Conservation (phyloP, 2,329 filamentous ascomycete genomes). For the Colletotrichum sp. region DNA sequence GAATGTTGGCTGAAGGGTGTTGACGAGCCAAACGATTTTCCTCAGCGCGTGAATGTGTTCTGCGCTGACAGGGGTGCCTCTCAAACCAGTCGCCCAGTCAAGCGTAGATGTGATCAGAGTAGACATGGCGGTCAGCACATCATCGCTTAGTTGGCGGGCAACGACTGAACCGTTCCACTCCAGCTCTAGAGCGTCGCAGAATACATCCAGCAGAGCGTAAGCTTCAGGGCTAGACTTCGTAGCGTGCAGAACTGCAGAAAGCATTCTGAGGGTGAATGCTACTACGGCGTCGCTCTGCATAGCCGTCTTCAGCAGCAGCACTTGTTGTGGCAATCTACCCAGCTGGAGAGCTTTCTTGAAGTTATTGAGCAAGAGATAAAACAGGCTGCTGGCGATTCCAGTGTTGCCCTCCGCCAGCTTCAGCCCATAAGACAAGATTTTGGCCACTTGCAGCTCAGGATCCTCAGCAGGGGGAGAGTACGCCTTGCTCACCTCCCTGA, state of each 20-base stretch:
- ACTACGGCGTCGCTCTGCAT: slow-evolving; percentile 51
- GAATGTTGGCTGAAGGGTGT: slow-evolving; percentile 23
- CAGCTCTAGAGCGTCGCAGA: slow-evolving; percentile 46
- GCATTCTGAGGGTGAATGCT: slow-evolving; percentile 57
- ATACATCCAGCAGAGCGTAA: slow-evolving; percentile 57
- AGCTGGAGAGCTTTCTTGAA: slow-evolving; percentile 60
- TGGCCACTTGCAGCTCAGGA: slow-evolving; percentile 60
- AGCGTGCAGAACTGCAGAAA: slow-evolving; percentile 56
- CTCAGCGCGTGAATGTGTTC: slow-evolving; percentile 29
- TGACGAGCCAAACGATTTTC: slow-evolving; percentile 20
- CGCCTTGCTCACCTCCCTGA: slow-evolving; percentile 59
- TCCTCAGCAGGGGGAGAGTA: slow-evolving; percentile 62
- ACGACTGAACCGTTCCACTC: slow-evolving; percentile 38
- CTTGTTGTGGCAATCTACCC: slow-evolving; percentile 51
- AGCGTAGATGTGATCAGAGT: slow-evolving; percentile 24
- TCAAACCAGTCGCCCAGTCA: slow-evolving; percentile 22
- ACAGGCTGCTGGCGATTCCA: slow-evolving; percentile 53
- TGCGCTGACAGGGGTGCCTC: slow-evolving; percentile 1
- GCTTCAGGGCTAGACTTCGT: slow-evolving; percentile 36
- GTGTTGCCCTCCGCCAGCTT: slow-evolving; percentile 57
- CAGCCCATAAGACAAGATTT: slow-evolving; percentile 60
- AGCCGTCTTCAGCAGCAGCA: slow-evolving; percentile 49
- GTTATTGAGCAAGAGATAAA: slow-evolving; percentile 62
- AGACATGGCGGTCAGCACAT: slow-evolving; percentile 34
- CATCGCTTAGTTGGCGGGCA: slow-evolving; percentile 40